Evolutionary conservation across 805 yeast species (phyloP).

Genomic region (Millerago galiae): DNA sequence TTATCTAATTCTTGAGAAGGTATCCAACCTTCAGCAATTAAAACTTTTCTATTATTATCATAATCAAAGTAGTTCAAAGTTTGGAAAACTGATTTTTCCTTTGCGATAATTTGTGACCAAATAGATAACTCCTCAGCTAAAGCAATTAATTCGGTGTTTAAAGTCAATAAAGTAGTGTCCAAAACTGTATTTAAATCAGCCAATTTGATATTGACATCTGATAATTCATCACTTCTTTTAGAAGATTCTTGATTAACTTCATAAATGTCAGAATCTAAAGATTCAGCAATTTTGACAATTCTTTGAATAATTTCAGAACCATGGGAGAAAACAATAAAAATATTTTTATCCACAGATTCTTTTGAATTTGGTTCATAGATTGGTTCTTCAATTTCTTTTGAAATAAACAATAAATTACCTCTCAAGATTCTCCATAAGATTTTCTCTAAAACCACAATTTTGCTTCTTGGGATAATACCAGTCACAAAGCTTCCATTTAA

Average conservation of each 20-base stretch:
- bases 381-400: constrained; percentile 65
- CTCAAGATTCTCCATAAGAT: constrained; percentile 91
- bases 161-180: constrained; percentile 57
- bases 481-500: constrained; percentile 45
- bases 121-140: constrained; percentile 65
- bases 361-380: constrained; percentile 61
- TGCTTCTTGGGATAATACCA: constrained; percentile 76
- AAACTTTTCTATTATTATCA: constrained; percentile 67
- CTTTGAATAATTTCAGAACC: constrained; percentile 70
- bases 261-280: constrained; percentile 80
- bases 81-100: constrained; percentile 82
- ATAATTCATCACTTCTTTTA: constrained; percentile 62
- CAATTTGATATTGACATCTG: constrained; percentile 50
- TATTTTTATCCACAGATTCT: constrained; percentile 59
- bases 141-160: constrained; percentile 71
- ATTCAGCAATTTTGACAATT: constrained; percentile 79
- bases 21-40: constrained; percentile 96
- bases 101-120: constrained; percentile 63
- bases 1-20: constrained; percentile 68
- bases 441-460: constrained; percentile 65
- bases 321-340: constrained; percentile 87
- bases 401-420: constrained; percentile 80
- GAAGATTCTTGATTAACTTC: constrained; percentile 40
- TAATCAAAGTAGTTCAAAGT: constrained; percentile 75
- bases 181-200: constrained; percentile 60